phyloP scores from a whole-genome alignment of 2,329 filamentous ascomycete genomes.

The Fusarium austroafricanum region DNA sequence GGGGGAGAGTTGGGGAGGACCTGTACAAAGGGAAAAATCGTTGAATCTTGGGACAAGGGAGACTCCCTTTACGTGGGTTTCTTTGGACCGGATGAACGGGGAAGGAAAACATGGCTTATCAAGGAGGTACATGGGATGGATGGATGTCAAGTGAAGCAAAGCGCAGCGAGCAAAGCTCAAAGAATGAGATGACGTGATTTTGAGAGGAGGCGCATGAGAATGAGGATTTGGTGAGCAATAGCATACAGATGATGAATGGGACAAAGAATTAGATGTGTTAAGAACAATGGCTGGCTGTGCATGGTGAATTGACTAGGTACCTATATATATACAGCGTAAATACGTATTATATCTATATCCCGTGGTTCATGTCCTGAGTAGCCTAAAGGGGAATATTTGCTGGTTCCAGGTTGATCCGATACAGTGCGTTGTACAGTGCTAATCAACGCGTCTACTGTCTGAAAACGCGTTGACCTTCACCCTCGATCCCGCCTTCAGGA shows the following conservation, averaged over 20 bases:
- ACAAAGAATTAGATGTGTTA: slow-evolving; percentile 37
- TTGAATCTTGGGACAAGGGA: slow-evolving; percentile 17
- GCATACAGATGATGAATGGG: slow-evolving; percentile 45
- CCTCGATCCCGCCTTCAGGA: slow-evolving; percentile 21
- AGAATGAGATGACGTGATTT: slow-evolving; percentile 31
- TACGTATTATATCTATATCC: too few species aligned
- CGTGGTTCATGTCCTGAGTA: too few species aligned
- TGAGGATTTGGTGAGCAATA: slow-evolving; percentile 40
- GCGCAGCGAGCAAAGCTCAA: slow-evolving; percentile 6
- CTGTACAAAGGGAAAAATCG: slow-evolving; percentile 43
- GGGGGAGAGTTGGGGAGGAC: too few species aligned
- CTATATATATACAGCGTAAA: too few species aligned
- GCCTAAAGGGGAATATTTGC: not conserved
- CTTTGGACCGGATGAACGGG: slow-evolving; percentile 16
- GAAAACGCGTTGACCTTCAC: slow-evolving; percentile 39
- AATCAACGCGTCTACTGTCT: slow-evolving; percentile 14
- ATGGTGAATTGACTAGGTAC: not conserved
- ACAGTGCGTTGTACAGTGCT: slow-evolving; percentile 38
- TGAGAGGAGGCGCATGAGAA: slow-evolving; percentile 39
- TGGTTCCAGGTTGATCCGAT: slow-evolving; percentile 8
- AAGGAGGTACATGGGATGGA: slow-evolving; percentile 23
- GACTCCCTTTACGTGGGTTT: slow-evolving; percentile 6
- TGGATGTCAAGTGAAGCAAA: slow-evolving; percentile 17
- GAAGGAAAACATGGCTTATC: slow-evolving; percentile 17
- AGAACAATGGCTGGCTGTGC: slow-evolving; percentile 1